Evolutionary conservation across 768 basidiomycete species (phyloP), one percentile per base, ranked within the genome.

Genomic region (Strobilomyces dryophilus): DNA sequence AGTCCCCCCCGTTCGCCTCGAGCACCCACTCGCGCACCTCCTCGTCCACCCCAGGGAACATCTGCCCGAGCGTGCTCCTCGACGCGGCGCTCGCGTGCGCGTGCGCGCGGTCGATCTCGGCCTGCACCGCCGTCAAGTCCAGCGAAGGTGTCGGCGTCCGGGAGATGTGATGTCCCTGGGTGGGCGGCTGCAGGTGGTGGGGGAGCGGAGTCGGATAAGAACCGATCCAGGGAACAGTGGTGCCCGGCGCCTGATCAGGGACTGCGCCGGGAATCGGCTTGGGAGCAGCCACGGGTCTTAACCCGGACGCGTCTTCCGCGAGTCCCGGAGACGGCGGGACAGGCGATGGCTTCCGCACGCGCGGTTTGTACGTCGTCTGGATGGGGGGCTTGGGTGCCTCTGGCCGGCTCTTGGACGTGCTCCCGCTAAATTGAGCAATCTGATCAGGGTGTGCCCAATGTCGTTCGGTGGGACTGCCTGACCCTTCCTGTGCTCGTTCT

Each of bases 1-100:
- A 65, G 73, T 97, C 92, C 18, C 91, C 89, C 8, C 81, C 82
- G 61, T 92, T 92, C 42, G 90, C 92, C 66, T 95, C 93, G 53
- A 95, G 72, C 34, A 98, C 92, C 81, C 82, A 87, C 54, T 93
- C 89, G 39, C 92, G 79, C 31, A 97, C 82, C 68, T 95, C 95
- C 43, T 68, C 67, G 63, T 98, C 95, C 58, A 89, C 75, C 10
- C 68, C 68, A 2, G 94, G 94, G 78, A 98, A 98, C 56, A 95
- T 95, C 71, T 95, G 92, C 51, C 79, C 71, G 56, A 98, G 71
- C 29, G 93, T 95, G 60, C 84, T 84, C 51, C 77, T 73, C 47
- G 90, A 79, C 3, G 89, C 89, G 15, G 77, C 80, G 15, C 81
- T 81, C 20, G 87, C 89, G 41, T 84, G 78, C 53, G 84, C 83